Evolutionary conservation across 306 rosid species (phyloP).

Genomic region (Cicer chorassanicum): DNA sequence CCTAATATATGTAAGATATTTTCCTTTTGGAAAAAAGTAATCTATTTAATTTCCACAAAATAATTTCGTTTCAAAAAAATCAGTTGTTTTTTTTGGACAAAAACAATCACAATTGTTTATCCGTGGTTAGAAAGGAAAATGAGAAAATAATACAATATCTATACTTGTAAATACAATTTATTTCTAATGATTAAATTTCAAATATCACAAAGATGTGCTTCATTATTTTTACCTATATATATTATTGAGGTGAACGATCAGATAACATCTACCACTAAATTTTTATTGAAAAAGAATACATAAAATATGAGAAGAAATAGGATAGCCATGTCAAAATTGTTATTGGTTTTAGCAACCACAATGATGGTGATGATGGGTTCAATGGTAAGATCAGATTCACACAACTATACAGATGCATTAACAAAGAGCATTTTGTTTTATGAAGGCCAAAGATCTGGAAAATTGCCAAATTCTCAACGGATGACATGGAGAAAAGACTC

Average conservation of each 20-base stretch:
- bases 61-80: too few relatives aligned
- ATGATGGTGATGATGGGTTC: not conserved
- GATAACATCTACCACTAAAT: not conserved
- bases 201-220: too few relatives aligned
- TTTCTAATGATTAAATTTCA: too few relatives aligned
- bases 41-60: too few relatives aligned
- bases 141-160: too few relatives aligned
- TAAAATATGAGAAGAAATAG: not conserved
- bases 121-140: too few relatives aligned
- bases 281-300: not conserved
- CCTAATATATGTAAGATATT: too few relatives aligned
- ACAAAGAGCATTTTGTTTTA: constrained; percentile 57
- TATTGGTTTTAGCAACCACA: not conserved
- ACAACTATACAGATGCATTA: constrained; percentile 52
- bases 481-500: constrained; percentile 60
- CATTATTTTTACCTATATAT: not conserved
- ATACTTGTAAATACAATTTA: too few relatives aligned
- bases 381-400: constrained; percentile 33
- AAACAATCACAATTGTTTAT: too few relatives aligned
- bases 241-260: not conserved
- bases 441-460: constrained; percentile 66
- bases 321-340: not conserved
- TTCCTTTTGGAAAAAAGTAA: too few relatives aligned
- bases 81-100: too few relatives aligned
- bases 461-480: constrained; percentile 57